Evolutionary conservation across 2,329 filamentous ascomycete species (phyloP).

Genomic region (Penicillium capsulatum): DNA sequence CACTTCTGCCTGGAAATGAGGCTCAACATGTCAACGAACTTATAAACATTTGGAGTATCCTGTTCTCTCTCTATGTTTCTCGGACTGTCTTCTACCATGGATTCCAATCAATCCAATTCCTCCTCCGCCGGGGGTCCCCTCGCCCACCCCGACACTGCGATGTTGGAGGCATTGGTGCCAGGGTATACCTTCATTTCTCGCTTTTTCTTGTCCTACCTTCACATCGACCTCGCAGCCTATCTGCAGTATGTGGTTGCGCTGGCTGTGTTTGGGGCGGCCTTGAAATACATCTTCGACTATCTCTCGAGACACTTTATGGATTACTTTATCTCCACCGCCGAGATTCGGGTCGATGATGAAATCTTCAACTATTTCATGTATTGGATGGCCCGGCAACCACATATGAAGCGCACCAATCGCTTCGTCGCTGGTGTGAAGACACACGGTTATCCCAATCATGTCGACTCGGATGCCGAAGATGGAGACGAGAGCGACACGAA

Average conservation of each 20-base stretch:
- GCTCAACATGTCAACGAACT: slow-evolving; percentile 1
- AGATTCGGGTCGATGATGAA: slow-evolving; percentile 66
- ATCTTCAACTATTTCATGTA: slow-evolving; percentile 69
- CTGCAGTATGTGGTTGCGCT: slow-evolving; percentile 54
- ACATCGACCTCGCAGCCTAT: slow-evolving; percentile 61
- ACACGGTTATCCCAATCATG: slow-evolving; percentile 31
- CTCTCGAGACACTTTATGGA: slow-evolving; percentile 48
- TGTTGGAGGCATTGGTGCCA: slow-evolving; percentile 61
- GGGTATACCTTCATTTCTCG: slow-evolving; percentile 59
- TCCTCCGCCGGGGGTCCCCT: slow-evolving; percentile 9
- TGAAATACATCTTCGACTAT: slow-evolving; percentile 51
- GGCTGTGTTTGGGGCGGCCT: slow-evolving; percentile 49
- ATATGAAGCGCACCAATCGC: slow-evolving; percentile 56
- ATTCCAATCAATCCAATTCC: slow-evolving; percentile 14
- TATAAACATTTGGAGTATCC: too few relatives aligned
- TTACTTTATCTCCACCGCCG: slow-evolving; percentile 62
- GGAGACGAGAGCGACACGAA: slow-evolving; percentile 21
- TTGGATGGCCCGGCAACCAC: slow-evolving; percentile 62
- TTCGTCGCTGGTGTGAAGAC: slow-evolving; percentile 64
- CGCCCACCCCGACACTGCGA: slow-evolving; percentile 23
- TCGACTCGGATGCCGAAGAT: slow-evolving; percentile 17
- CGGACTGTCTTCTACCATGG: slow-evolving; percentile 17
- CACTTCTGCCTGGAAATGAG: slow-evolving; percentile 2
- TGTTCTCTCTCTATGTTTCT: too few relatives aligned
- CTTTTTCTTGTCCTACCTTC: slow-evolving; percentile 53